A percentile compares a stretch with the other conserved stretches of the same genome.
phyloP scores from a whole-genome alignment of 768 basidiomycete genomes.

The Floccularia luteovirens region DNA sequence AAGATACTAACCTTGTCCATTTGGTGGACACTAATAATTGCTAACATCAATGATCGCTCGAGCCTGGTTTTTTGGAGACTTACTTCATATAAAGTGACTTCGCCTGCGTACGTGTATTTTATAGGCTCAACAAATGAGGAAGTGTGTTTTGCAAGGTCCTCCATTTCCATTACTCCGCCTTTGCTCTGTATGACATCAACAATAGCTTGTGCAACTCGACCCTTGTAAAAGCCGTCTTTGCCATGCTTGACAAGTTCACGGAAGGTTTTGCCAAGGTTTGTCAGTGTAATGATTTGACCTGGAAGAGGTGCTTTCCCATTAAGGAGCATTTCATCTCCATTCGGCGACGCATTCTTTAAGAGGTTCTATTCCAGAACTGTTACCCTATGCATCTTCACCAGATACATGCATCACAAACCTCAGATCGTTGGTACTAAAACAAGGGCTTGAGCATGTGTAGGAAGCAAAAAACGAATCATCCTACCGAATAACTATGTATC shows the following conservation, averaged over 20 bases:
- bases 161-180: conserved; percentile 90
- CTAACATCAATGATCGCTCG: conserved; percentile 1
- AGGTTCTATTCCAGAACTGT: conserved; percentile 32
- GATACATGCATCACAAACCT: conserved; percentile 22
- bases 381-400: too few species aligned
- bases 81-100: conserved; percentile 91
- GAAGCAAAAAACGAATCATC: conserved; percentile 7
- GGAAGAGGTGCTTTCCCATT: conserved; percentile 78
- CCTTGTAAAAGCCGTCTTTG: conserved; percentile 92
- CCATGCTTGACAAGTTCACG: conserved; percentile 72
- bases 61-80: conserved; percentile 6
- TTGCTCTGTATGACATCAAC: conserved; percentile 78
- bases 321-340: conserved; percentile 80
- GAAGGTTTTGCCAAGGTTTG: conserved; percentile 81
- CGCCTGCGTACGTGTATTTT: conserved; percentile 77
- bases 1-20: conserved; percentile 68
- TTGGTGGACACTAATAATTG: conserved; percentile 78
- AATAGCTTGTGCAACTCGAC: conserved; percentile 82
- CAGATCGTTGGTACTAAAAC: conserved; percentile 54
- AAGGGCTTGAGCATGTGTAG: conserved; percentile 1
- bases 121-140: conserved; percentile 85
- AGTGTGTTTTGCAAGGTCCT: conserved; percentile 83
- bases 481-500: conserved; percentile 54
- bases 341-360: conserved; percentile 79
- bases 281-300: conserved; percentile 77